Base-by-base conservation (phyloP, 306 rosid genomes). In the Vigna nakashimae region DNA sequence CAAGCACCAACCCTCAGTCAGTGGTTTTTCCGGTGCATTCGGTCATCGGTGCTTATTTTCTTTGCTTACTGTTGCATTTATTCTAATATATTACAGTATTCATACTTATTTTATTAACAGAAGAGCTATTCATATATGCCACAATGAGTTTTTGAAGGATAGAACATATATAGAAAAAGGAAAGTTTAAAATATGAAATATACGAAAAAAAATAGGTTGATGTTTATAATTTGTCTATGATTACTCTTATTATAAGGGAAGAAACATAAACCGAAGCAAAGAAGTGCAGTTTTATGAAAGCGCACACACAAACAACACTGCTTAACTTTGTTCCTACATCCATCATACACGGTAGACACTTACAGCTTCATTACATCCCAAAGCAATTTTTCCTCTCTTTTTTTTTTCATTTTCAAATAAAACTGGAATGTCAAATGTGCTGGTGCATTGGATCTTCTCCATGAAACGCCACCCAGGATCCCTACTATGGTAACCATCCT, bases 401-500 rank as follows among this genome's bases (percentile, higher is more conserved):
- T 26, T 26, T 69, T 73, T 73, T 53, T 20, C 20, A 40, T 62
- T 82, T 56, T 65, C 40, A 68, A 85, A 78, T 78, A 74, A 85
- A 82, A 78, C 46, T 74, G 73, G 67, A 78, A 74, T 42, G 17
- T 36, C 56, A 72, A 71, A 64, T 63, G 59, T 62, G 78, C 32
- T 64, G 79, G 56, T 52, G 74, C 30, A 53, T 17, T 45, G 71
- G 51, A 40, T 51, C 40, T 53, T 62, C 20, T 73, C 53, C 68
- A 17, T 46, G 42, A 70, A 71, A 69, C 32, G 14, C 13, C 22
- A 40, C 77, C 0, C 28, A 3, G 8, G 46, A 40, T 45, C 42
- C 22, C 7, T 16, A 10, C 72, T 90, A 95, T 12, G 99, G 97
- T 87, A 96, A 82, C 99, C 98, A 92, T 55, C 91, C 93, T 62